These are phyloP conservation scores for Ceratocystis eucalypticola DNA, from an alignment of 2,329 filamentous ascomycete species.

Conservation along the genomic window DNA sequence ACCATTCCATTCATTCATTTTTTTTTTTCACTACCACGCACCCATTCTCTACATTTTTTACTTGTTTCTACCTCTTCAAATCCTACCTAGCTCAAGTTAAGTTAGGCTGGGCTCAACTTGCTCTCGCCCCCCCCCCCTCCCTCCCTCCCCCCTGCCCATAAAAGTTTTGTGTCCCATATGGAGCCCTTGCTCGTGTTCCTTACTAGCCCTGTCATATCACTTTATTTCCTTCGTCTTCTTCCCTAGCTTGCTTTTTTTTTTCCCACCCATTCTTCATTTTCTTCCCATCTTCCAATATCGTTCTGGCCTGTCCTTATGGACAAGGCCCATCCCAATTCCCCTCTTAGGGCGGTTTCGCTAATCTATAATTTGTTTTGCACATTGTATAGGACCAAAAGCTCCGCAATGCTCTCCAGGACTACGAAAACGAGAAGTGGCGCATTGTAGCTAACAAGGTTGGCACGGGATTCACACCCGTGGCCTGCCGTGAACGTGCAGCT, in stretches of 20 bases:
- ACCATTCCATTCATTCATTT: slow-evolving; percentile 19
- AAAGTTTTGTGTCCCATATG: neutral
- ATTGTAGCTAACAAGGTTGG: slow-evolving; percentile 85
- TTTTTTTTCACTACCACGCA: neutral
- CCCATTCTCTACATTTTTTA: no score
- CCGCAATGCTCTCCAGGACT: slow-evolving; percentile 62
- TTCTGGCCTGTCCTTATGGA: neutral
- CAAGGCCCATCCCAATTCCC: neutral
- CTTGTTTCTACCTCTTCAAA: neutral
- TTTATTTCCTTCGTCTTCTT: neutral
- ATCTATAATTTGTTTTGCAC: slow-evolving; percentile 3
- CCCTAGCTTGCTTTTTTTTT: neutral
- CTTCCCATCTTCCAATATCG: neutral
- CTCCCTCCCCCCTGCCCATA: neutral
- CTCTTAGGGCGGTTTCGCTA: neutral
- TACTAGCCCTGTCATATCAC: neutral
- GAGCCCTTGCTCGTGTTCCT: neutral
- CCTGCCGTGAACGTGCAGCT: slow-evolving; percentile 68
- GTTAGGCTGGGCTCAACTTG: slow-evolving; percentile 3
- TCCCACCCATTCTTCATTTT: neutral
- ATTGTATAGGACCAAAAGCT: slow-evolving; percentile 58
- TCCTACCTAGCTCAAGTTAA: neutral
- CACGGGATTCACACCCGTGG: slow-evolving; percentile 72
- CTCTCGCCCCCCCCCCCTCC: neutral
- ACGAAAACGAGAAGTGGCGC: slow-evolving; percentile 86